These are phyloP conservation scores for Polygonum maritimum DNA, from an alignment of 148 eudicot species.

Conservation along the genomic window DNA sequence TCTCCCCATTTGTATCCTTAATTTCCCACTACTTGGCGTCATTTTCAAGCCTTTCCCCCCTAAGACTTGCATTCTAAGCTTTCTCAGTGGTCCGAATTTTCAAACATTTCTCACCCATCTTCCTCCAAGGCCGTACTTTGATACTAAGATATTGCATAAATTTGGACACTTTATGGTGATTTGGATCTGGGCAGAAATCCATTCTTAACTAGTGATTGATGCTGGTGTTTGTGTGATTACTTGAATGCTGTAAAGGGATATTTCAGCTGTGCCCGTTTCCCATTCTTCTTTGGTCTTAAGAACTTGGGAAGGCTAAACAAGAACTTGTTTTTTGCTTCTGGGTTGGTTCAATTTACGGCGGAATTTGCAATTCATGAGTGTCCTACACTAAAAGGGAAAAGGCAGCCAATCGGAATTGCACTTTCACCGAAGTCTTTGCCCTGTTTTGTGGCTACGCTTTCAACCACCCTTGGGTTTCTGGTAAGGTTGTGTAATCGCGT, in stretches of 20 bases:
- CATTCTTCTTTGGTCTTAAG: background rate
- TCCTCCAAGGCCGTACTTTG: background rate
- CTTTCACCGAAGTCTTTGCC: background rate
- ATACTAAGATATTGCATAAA: background rate
- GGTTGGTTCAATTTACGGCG: background rate
- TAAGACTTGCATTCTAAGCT: slow-evolving; percentile 6
- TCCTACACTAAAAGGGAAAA: background rate
- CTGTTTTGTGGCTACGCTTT: background rate
- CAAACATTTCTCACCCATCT: slow-evolving; percentile 5
- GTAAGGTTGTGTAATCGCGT: background rate
- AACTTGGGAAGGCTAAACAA: background rate
- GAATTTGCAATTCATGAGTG: background rate
- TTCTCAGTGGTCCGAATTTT: background rate
- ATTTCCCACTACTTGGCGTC: slow-evolving; percentile 4
- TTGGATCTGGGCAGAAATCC: slow-evolving; percentile 1
- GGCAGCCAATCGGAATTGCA: background rate
- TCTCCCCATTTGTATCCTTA: background rate
- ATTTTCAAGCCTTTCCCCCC: background rate
- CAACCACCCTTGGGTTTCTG: background rate
- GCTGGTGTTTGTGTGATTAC: background rate
- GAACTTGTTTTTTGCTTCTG: background rate
- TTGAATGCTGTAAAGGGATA: background rate
- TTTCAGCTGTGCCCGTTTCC: background rate
- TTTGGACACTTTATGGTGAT: background rate
- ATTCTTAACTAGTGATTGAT: background rate